phyloP scores from a whole-genome alignment of 106 monocot species.

The Dendrobium chrysotoxum region DNA sequence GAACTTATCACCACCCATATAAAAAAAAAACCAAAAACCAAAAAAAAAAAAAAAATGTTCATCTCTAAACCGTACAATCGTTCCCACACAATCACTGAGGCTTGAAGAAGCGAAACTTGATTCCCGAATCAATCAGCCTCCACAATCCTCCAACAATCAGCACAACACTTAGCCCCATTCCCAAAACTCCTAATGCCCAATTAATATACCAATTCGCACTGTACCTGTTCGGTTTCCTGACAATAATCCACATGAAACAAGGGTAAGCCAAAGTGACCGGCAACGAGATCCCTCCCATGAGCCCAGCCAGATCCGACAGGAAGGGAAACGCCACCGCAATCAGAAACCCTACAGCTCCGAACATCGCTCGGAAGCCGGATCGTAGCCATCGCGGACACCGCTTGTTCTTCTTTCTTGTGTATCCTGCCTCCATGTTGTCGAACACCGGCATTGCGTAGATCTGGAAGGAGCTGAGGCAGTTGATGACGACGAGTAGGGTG shows the following conservation, averaged over 20 bases:
- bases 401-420: constrained; percentile 48
- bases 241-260: constrained; percentile 78
- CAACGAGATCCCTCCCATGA: constrained; percentile 68
- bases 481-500: constrained; percentile 59
- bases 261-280: constrained; percentile 80
- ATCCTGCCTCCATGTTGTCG: constrained; percentile 61
- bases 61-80: neutral
- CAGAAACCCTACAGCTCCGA: constrained; percentile 42
- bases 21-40: too few relatives aligned
- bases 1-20: too few relatives aligned
- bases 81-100: constrained; percentile 28
- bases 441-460: constrained; percentile 89
- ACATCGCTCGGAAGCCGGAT: constrained; percentile 39
- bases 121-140: constrained; percentile 47
- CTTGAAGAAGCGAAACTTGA: constrained; percentile 80
- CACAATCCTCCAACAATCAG: constrained; percentile 49
- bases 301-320: constrained; percentile 54
- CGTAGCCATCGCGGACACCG: constrained; percentile 74
- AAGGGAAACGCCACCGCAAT: constrained; percentile 74
- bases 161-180: constrained; percentile 56
- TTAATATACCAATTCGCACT: constrained; percentile 66
- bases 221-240: constrained; percentile 55
- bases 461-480: constrained; percentile 73
- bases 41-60: too few relatives aligned
- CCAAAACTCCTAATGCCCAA: constrained; percentile 53